Base-by-base conservation (phyloP, 345 rosid species). In the Microthlaspi erraticum region DNA sequence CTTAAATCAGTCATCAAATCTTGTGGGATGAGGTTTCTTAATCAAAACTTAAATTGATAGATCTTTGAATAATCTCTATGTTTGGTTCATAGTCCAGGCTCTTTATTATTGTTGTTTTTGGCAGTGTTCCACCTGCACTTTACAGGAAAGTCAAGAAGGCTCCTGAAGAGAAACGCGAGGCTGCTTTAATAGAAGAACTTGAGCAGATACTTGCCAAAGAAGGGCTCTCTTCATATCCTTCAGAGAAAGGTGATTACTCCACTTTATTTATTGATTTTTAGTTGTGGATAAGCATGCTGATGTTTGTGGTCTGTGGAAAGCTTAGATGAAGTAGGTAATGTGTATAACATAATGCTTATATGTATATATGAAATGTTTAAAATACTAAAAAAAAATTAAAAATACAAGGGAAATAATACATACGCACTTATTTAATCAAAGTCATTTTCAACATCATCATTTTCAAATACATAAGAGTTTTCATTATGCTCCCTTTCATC, bases 71-170 rank as follows among this genome's bases (percentile, higher is more conserved):
- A 65, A 48, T 34, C 58, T 72, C 38, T 29, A 31, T 64, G 43
- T 55, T 66, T 66, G n/a, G 45, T 73, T 57, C 14, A 42, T 6
- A 52, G 26, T 44, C n/a, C 45, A 49, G 52, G 29, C 39, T 44
- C 56, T 34, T 60, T 31, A 20, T 20, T 51, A 8, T 58, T 17
- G 19, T 29, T 42, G 10, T 36, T 74, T 12, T 41, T 57, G 60
- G 70, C 85, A 91, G 96, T 77, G 78, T 91, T 65, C 89, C 97
- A 63, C 99, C 99, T 19, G 45, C 70, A 12, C 56, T 91, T 66
- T 94, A 94, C 81, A 88, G 74, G 83, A 94, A 87, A 78, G 97
- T 83, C 68, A 91, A 89, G 81, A 93, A 89, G 79, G 93, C 67
- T 13, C 82, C 93, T 58, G 98, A 91, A 83, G 83, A 81, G 62